These are phyloP conservation scores for Arctium lappa DNA, from an alignment of 129 eudicot genomes.

Conservation along the genomic window DNA sequence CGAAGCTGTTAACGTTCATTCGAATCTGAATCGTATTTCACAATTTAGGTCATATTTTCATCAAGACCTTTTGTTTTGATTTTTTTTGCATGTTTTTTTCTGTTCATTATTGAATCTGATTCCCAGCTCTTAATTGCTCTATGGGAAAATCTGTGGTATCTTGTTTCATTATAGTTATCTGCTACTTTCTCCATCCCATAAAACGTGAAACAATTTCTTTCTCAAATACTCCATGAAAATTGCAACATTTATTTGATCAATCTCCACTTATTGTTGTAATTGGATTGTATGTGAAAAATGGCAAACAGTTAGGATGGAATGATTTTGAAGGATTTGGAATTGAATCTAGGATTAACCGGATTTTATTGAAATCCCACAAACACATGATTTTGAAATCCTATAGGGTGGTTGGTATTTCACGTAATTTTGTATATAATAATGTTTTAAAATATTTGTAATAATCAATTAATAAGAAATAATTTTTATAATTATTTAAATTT, in stretches of 20 bases:
- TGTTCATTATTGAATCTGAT: not conserved
- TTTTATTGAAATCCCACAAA: too few species aligned
- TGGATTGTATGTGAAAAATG: not conserved
- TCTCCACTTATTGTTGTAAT: not conserved
- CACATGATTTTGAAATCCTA: too few species aligned
- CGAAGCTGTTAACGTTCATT: not conserved
- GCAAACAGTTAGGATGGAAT: too few species aligned
- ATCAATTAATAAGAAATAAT: too few species aligned
- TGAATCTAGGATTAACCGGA: too few species aligned
- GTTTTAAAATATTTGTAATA: too few species aligned
- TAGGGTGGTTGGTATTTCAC: too few species aligned
- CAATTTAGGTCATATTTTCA: not conserved
- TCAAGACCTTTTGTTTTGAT: not conserved
- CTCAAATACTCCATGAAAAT: not conserved
- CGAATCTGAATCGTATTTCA: not conserved
- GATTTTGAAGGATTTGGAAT: too few species aligned
- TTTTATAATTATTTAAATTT: too few species aligned
- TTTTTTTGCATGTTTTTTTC: not conserved
- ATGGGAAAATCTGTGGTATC: not conserved
- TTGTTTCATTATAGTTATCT: not conserved
- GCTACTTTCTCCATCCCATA: not conserved
- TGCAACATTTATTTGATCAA: not conserved
- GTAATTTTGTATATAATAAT: too few species aligned
- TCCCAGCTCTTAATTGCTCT: not conserved
- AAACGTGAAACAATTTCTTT: not conserved